phyloP scores from a whole-genome alignment of 2,329 filamentous ascomycete species.

The Aspergillus candidus region DNA sequence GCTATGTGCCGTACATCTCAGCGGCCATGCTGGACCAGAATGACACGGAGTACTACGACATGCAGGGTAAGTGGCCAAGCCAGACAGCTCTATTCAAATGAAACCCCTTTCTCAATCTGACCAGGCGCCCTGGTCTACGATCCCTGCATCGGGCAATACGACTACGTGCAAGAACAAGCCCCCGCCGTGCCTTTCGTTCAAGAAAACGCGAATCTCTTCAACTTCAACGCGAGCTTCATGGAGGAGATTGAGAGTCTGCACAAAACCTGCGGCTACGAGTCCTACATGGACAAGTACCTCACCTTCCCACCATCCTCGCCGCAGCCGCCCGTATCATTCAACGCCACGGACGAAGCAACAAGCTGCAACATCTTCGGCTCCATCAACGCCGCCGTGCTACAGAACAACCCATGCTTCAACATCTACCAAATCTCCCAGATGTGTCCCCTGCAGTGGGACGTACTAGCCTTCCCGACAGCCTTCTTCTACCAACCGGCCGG shows the following conservation, averaged over 20 bases:
- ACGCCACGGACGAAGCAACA: constrained; percentile 30
- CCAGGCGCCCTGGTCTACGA: constrained; percentile 62
- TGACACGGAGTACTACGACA: constrained; percentile 61
- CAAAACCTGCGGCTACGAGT: constrained; percentile 42
- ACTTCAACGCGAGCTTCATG: constrained; percentile 41
- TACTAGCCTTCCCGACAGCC: constrained; percentile 56
- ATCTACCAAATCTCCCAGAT: constrained; percentile 67
- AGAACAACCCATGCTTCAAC: constrained; percentile 72
- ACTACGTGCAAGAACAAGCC: constrained; percentile 28
- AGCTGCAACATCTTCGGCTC: constrained; percentile 55
- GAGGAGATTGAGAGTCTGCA: constrained; percentile 36
- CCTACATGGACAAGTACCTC: constrained; percentile 47
- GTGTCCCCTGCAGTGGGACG: constrained; percentile 65
- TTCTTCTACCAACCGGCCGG: constrained; percentile 56
- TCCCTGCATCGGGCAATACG: constrained; percentile 48
- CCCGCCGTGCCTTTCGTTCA: constrained; percentile 40
- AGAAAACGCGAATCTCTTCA: constrained; percentile 39
- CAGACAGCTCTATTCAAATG: background rate
- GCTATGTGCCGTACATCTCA: constrained; percentile 66
- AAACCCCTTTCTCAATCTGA: background rate
- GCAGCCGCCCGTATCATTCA: constrained; percentile 56
- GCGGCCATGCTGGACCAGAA: constrained; percentile 66
- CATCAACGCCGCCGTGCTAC: constrained; percentile 49
- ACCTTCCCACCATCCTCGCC: constrained; percentile 42
- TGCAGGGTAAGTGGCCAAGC: constrained; percentile 45